A percentile compares a stretch with the other conserved stretches of the same genome.
These are phyloP conservation scores for Kalanchoe fedtschenkoi DNA, from an alignment of 164 flowering plant genomes.

Conservation along the genomic window DNA sequence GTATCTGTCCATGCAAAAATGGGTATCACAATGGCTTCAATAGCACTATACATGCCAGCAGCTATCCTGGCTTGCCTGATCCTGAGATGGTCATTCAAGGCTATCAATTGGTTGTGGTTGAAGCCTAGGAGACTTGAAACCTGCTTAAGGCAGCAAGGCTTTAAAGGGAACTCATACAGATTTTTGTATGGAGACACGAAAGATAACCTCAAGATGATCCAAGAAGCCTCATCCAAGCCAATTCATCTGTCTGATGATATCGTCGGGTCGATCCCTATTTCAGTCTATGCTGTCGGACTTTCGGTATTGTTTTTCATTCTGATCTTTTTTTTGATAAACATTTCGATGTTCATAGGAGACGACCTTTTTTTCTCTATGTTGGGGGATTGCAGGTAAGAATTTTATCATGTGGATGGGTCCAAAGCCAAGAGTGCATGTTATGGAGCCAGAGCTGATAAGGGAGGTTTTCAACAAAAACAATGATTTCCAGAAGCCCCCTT, in stretches of 20 bases:
- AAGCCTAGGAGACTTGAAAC: background rate
- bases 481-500: slow-evolving; percentile 16
- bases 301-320: background rate
- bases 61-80: background rate
- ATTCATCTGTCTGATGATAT: slow-evolving; percentile 4
- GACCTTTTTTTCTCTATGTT: background rate
- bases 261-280: background rate
- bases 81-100: background rate
- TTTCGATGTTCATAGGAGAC: background rate
- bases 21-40: background rate
- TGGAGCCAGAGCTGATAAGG: slow-evolving; percentile 28
- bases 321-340: background rate
- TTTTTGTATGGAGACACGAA: slow-evolving; percentile 1
- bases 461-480: slow-evolving; percentile 18
- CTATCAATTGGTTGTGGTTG: slow-evolving; percentile 5
- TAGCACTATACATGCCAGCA: background rate
- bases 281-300: background rate
- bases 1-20: background rate
- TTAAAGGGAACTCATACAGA: slow-evolving; percentile 4
- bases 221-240: slow-evolving; percentile 3
- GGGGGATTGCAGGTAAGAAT: slow-evolving; percentile 26
- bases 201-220: background rate
- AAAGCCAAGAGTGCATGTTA: slow-evolving; percentile 21
- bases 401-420: slow-evolving; percentile 31
- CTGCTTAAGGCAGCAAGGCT: background rate